These are phyloP conservation scores for Chlamydomonas sp. DNA, from an alignment of 139 green algal genomes.

Conservation along the genomic window DNA sequence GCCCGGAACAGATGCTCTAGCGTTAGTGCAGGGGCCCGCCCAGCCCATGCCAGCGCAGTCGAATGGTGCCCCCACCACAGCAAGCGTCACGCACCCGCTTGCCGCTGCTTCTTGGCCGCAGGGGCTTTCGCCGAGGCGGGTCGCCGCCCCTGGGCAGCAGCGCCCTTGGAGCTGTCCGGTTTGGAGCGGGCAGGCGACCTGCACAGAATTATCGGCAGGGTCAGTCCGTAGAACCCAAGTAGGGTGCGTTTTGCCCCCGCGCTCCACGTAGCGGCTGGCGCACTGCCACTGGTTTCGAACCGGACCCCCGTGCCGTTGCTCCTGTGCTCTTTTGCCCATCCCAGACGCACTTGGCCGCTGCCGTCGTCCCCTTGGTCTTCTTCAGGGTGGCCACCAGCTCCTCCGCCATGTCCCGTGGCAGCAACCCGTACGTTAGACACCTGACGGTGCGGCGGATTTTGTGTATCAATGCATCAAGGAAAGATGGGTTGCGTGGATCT, in stretches of 20 bases:
- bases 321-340: background rate
- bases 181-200: slow-evolving; percentile 1
- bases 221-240: background rate
- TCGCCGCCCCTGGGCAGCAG: background rate
- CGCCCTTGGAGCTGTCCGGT: background rate
- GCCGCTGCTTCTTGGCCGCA: slow-evolving; percentile 1
- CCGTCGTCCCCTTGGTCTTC: slow-evolving; percentile 11
- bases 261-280: background rate
- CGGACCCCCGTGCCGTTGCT: background rate
- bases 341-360: background rate
- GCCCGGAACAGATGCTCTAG: too few relatives aligned
- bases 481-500: too few relatives aligned
- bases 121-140: slow-evolving; percentile 11
- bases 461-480: background rate
- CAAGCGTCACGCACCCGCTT: background rate
- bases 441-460: slow-evolving; percentile 24
- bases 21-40: background rate
- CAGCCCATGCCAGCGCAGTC: background rate
- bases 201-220: background rate
- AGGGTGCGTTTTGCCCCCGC: background rate
- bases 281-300: background rate
- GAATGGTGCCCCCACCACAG: too few relatives aligned
- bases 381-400: slow-evolving; percentile 42
- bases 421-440: slow-evolving; percentile 69
- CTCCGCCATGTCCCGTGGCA: slow-evolving; percentile 69